Evolutionary conservation across 1,139 yeast genomes (phyloP).

Genomic region (Hansenula sp.): DNA sequence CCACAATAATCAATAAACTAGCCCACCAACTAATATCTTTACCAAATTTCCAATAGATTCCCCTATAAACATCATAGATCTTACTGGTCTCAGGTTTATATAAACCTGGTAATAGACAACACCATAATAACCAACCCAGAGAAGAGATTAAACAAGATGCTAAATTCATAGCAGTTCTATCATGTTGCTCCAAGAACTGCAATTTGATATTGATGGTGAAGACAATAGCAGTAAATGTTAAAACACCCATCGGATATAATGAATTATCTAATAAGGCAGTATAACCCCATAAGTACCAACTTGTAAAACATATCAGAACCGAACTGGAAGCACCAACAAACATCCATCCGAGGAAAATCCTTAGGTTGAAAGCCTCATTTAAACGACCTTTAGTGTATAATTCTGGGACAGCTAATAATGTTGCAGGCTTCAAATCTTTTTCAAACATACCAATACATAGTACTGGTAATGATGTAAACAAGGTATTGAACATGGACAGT

Average conservation of each 20-base stretch:
- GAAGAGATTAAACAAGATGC: slow-evolving; percentile 71
- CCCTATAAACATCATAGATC: slow-evolving; percentile 71
- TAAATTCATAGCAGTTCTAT: slow-evolving; percentile 59
- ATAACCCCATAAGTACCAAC: slow-evolving; percentile 67
- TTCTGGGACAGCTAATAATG: slow-evolving; percentile 89
- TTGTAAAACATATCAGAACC: slow-evolving; percentile 63
- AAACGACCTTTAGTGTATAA: slow-evolving; percentile 74
- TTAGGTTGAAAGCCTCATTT: slow-evolving; percentile 71
- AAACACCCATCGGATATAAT: slow-evolving; percentile 75
- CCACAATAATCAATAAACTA: slow-evolving; percentile 49
- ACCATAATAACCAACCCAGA: slow-evolving; percentile 89
- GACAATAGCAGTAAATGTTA: slow-evolving; percentile 69
- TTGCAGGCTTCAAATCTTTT: slow-evolving; percentile 83
- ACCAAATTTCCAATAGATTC: slow-evolving; percentile 71
- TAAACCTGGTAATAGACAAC: slow-evolving; percentile 66
- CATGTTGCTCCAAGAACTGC: slow-evolving; percentile 80
- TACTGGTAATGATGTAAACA: slow-evolving; percentile 91
- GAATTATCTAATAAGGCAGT: slow-evolving; percentile 67
- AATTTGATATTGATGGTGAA: slow-evolving; percentile 73
- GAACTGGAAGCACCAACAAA: slow-evolving; percentile 71
- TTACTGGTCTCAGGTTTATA: slow-evolving; percentile 55
- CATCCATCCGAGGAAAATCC: slow-evolving; percentile 76
- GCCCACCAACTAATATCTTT: slow-evolving; percentile 86
- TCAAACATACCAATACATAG: slow-evolving; percentile 94
- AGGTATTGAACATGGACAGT: slow-evolving; percentile 91